These are phyloP conservation scores for Vitis hybrid DNA, from an alignment of 177 flowering plant species.

Conservation along the genomic window DNA sequence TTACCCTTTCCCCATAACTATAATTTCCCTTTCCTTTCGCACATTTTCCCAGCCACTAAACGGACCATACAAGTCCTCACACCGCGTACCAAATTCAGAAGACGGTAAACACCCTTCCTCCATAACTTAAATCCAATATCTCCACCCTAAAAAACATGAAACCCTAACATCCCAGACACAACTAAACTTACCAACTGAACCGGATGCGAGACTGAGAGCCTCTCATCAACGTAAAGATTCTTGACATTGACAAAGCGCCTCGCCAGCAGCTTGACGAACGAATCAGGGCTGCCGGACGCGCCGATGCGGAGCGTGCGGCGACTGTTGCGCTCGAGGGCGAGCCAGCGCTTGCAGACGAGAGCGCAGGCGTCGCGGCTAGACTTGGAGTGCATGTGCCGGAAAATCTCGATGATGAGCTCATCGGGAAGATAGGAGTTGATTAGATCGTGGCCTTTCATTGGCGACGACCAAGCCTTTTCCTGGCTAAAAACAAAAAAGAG, in stretches of 20 bases:
- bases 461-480: not conserved
- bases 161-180: not conserved
- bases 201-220: slow-evolving; percentile 50
- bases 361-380: slow-evolving; percentile 72
- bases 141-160: not conserved
- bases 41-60: not conserved
- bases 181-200: slow-evolving; percentile 19
- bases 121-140: no score
- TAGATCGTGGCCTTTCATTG: slow-evolving; percentile 54
- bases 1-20: not conserved
- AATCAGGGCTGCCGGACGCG: slow-evolving; percentile 65
- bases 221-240: slow-evolving; percentile 61
- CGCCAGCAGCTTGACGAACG: slow-evolving; percentile 41
- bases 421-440: slow-evolving; percentile 72
- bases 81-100: not conserved
- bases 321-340: slow-evolving; percentile 65
- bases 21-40: not conserved
- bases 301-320: slow-evolving; percentile 75
- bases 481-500: no score
- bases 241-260: slow-evolving; percentile 51
- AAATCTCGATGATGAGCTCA: slow-evolving; percentile 74
- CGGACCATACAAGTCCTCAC: not conserved
- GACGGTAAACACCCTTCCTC: no score
- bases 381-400: slow-evolving; percentile 56
- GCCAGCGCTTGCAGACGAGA: slow-evolving; percentile 89